Evolutionary conservation across 2,329 filamentous ascomycete genomes (phyloP).

Genomic region (Venturia effusa): DNA sequence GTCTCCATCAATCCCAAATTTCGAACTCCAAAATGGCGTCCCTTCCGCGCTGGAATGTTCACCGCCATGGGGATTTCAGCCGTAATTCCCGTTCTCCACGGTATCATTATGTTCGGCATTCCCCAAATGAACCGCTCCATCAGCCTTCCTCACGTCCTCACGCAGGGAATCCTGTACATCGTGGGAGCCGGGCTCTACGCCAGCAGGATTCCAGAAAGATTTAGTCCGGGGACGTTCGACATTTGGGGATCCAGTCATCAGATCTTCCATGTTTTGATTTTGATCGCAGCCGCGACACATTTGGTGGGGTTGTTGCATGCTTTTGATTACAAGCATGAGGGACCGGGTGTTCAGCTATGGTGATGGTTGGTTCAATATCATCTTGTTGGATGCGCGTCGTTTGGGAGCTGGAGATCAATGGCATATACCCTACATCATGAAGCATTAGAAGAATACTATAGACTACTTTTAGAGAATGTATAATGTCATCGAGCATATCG

Average conservation of each 20-base stretch:
- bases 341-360: neutral
- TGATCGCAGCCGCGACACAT: slow-evolving; percentile 73
- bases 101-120: slow-evolving; percentile 56
- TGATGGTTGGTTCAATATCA: too few relatives aligned
- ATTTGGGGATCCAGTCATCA: slow-evolving; percentile 92
- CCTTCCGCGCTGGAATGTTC: slow-evolving; percentile 83
- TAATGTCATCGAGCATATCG: too few relatives aligned
- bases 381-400: too few relatives aligned
- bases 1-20: slow-evolving; percentile 76
- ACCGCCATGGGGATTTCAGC: slow-evolving; percentile 76
- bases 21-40: slow-evolving; percentile 70
- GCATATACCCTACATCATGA: too few relatives aligned
- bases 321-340: slow-evolving; percentile 68
- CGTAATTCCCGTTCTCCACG: slow-evolving; percentile 73
- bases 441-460: too few relatives aligned
- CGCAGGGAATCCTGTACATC: slow-evolving; percentile 78
- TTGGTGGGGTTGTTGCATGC: slow-evolving; percentile 70
- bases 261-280: slow-evolving; percentile 84
- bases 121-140: slow-evolving; percentile 58
- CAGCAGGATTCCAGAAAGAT: slow-evolving; percentile 72
- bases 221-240: slow-evolving; percentile 69
- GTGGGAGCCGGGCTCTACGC: slow-evolving; percentile 79
- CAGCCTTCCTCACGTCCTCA: slow-evolving; percentile 67
- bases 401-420: too few relatives aligned
- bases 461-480: too few relatives aligned